Evolutionary conservation across 2,329 filamentous ascomycete genomes (phyloP), one percentile per base, ranked within the genome.

Genomic region (Diaporthe vaccinii): DNA sequence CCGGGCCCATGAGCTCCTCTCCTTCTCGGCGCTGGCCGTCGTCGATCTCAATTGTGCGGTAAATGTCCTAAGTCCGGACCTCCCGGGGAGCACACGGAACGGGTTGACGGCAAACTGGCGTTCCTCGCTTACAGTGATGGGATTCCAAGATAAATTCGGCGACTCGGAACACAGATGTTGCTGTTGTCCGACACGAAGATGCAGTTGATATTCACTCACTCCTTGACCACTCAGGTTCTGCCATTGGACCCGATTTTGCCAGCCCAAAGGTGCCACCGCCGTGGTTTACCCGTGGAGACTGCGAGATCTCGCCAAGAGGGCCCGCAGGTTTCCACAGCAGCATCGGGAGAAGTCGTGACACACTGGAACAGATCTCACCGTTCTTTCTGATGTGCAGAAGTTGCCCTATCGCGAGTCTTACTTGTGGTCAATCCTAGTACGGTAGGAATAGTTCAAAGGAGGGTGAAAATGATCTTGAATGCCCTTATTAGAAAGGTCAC

Each of bases 31-130:
- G 70, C 70, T 61, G 41, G 70, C 55, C 58, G 70, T 72, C 70
- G 70, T 62, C 70, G 70, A 72, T 72, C 70, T 59, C 55, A 72
- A 72, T 72, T 41, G 70, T 49, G 22, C 14, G 9, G 46, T 34
- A 53, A 53, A 53, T 39, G 34, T 39, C n/a, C 49, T 31, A 51
- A 39, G 22, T 7, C 46, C 31, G 46, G 46, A 68, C 49, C 22
- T 51, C 22, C 46, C 46, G 46, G 65, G 4, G 34, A 39, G 5
- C 8, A 15, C 7, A 68, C 10, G 34, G 34, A 59, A 39, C 14
- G 22, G 20, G 4, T 12, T 59, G 22, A 17, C 46, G 62, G 31
- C 62, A n/a, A 22, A 20, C 25, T 8, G 46, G 62, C 12, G 39
- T 20, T 39, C 9, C 28, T 39, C 44, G 22, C 44, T 17, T 10